Base-by-base conservation (phyloP, 202 grass and related monocot genomes). In the Carex sylvatica region DNA sequence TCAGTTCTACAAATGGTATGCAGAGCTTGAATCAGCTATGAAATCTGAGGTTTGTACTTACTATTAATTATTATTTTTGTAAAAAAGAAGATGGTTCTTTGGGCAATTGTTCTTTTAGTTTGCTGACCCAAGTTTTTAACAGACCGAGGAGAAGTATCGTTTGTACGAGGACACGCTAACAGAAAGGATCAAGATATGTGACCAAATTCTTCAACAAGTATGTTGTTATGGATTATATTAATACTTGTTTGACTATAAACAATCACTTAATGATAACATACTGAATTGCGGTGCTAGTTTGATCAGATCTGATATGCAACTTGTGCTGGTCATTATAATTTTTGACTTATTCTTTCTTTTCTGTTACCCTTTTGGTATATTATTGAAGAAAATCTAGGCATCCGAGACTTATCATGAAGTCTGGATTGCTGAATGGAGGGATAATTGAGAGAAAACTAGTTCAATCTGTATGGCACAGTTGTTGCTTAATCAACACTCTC, bases 1-100 rank as follows among this genome's bases (percentile, higher is more conserved):
- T 80, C 80, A 98, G 95, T 98, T 98, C 78, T 98, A 95, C 91
- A 98, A 98, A 88, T 98, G 95, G 95, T 98, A 95, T 86, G 82
- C 91, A 66, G 92, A 98, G 82, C 62, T 98, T 80, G 95, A 98
- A 85, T 98, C 92, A 31, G 90, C 84, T 78, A 98, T 95, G 95
- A 98, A 98, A 85, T 98, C 89, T 73, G 95, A 98, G 95, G 92
- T 98, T 83, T 84, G 87, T 88, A 62, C 2, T 12, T 23, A 22
- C 51, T 16, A 86, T 59, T 51, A 36, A 77, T 61, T 9, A 51
- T 28, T 35, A n/a, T 23, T 18, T 81, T 42, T n/a, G 28, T 75
- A 44, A 78, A 82, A 68, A 30, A 4, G 20, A 31, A 70, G 19
- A 82, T 62, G 7, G 22, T 40, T 89, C 11, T 77, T 76, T 31